These are phyloP conservation scores for Verticillium zaregamsianum DNA, from an alignment of 2,329 filamentous ascomycete genomes.

Conservation along the genomic window DNA sequence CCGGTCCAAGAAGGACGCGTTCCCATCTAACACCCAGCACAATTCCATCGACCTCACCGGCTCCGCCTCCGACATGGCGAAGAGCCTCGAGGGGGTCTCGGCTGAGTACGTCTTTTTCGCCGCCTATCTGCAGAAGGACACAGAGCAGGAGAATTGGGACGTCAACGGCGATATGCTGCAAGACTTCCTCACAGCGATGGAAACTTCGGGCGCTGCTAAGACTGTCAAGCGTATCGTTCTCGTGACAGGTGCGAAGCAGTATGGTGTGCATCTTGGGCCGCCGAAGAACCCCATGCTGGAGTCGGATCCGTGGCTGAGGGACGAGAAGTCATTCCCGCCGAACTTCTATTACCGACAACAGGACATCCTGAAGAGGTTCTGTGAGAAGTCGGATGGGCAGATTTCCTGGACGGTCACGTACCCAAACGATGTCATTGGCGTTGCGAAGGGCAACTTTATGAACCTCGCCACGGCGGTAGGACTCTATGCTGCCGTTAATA, in stretches of 20 bases:
- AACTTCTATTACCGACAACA: constrained; percentile 52
- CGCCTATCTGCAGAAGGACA: constrained; percentile 17
- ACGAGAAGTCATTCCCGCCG: constrained; percentile 18
- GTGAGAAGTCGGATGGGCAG: constrained; percentile 6
- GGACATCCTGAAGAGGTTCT: constrained; percentile 29
- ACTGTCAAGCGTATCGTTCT: constrained; percentile 43
- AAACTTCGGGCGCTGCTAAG: constrained; percentile 32
- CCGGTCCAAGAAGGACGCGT: constrained; percentile 17
- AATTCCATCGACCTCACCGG: constrained; percentile 17
- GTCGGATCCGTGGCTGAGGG: constrained; percentile 36
- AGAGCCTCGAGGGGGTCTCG: constrained; percentile 15
- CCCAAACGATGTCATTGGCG: constrained; percentile 27
- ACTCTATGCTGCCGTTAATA: constrained; percentile 32
- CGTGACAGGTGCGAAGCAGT: constrained; percentile 46
- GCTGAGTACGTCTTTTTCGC: constrained; percentile 21
- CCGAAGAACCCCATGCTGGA: constrained; percentile 44
- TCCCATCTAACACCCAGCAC: constrained; percentile 15
- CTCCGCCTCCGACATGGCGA: constrained; percentile 18
- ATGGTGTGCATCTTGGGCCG: constrained; percentile 46
- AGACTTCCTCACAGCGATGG: constrained; percentile 42
- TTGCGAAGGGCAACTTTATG: constrained; percentile 30
- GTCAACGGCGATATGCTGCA: constrained; percentile 37
- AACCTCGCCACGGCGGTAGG: constrained; percentile 34
- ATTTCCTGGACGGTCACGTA: constrained; percentile 24
- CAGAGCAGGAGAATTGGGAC: constrained; percentile 18